A percentile compares a stretch with the other conserved stretches of the same genome.
phyloP scores from a whole-genome alignment of 169 alveolate genomes.

The Plasmodium inui region DNA sequence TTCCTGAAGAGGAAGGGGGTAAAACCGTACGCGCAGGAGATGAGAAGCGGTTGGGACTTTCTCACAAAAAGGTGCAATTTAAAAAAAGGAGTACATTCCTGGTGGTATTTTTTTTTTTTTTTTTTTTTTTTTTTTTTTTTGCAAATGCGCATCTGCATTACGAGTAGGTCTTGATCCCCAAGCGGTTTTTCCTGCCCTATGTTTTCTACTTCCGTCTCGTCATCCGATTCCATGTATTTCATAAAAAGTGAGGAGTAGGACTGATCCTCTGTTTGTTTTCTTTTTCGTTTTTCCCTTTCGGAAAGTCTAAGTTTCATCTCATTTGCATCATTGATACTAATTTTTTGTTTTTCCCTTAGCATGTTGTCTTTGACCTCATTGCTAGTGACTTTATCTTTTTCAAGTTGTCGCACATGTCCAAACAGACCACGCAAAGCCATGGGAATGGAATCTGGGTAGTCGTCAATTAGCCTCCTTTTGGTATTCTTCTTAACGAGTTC shows the following conservation, averaged over 20 bases:
- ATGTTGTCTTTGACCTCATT: slow-evolving; percentile 36
- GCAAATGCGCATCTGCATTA: background rate
- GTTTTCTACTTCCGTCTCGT: background rate
- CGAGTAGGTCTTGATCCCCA: background rate
- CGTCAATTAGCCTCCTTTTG: slow-evolving; percentile 3
- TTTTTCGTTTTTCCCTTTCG: slow-evolving; percentile 4
- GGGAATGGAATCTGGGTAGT: slow-evolving; percentile 21
- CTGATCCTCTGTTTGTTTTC: slow-evolving; percentile 29
- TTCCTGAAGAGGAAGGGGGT: background rate
- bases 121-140: background rate
- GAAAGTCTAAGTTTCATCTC: background rate
- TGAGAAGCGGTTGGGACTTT: background rate
- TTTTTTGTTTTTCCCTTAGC: slow-evolving; percentile 54
- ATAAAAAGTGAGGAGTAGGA: slow-evolving; percentile 64
- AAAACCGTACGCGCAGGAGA: background rate
- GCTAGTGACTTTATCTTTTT: slow-evolving; percentile 24
- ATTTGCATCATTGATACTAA: slow-evolving; percentile 16
- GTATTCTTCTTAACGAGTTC: slow-evolving; percentile 39
- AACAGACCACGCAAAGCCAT: slow-evolving; percentile 9
- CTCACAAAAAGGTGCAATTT: background rate
- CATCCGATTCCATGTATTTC: slow-evolving; percentile 69
- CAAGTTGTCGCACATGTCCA: slow-evolving; percentile 25
- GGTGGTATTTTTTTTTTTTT: background rate
- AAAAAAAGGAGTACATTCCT: background rate
- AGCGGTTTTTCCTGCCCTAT: background rate